phyloP scores from a whole-genome alignment of 305 asterid species.

The Ruellia speciosa region DNA sequence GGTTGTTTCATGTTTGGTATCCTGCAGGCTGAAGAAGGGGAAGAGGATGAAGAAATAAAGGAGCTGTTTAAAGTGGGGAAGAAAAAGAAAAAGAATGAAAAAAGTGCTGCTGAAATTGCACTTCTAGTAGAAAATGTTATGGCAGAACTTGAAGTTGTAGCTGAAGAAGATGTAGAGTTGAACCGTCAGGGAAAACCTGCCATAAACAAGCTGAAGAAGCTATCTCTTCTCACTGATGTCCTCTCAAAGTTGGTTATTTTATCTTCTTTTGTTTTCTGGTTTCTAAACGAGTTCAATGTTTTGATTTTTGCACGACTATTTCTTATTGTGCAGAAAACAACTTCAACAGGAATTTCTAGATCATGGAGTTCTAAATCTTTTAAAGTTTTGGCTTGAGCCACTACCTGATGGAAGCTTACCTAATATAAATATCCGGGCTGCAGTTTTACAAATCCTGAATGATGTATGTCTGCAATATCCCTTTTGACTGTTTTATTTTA shows the following conservation, averaged over 20 bases:
- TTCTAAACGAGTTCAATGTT: constrained; percentile 1
- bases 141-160: constrained; percentile 89
- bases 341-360: constrained; percentile 93
- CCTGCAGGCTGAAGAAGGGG: constrained; percentile 79
- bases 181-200: constrained; percentile 81
- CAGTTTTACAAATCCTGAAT: constrained; percentile 66
- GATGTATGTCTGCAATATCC: constrained; percentile 40
- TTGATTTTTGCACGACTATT: constrained; percentile 11
- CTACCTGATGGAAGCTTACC: constrained; percentile 98
- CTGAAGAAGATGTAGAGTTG: constrained; percentile 81
- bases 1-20: background rate
- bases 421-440: constrained; percentile 79
- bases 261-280: constrained; percentile 13
- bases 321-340: constrained; percentile 61
- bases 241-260: constrained; percentile 63
- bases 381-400: constrained; percentile 96
- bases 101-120: constrained; percentile 82
- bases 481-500: background rate
- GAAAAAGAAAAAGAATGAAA: constrained; percentile 77
- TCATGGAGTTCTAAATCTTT: constrained; percentile 77
- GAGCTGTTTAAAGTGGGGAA: constrained; percentile 64
- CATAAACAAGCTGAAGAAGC: constrained; percentile 64
- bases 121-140: constrained; percentile 69
- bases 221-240: constrained; percentile 74
- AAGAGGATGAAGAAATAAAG: constrained; percentile 76